These are phyloP conservation scores for Taphrina flavorubra DNA, from an alignment of 1,139 yeast genomes.

Conservation along the genomic window DNA sequence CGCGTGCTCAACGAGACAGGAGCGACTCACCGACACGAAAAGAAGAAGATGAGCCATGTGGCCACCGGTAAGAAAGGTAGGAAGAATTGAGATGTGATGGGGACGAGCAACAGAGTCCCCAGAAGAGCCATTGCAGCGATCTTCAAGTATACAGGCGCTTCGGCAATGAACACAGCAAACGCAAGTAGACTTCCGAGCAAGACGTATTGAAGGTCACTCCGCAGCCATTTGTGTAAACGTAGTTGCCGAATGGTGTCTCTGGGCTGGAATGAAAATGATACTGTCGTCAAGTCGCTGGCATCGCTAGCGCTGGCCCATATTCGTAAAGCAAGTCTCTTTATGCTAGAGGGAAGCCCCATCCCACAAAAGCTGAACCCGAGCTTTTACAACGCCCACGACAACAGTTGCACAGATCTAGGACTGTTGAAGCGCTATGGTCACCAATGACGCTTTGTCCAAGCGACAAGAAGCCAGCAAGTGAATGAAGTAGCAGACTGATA, in stretches of 20 bases:
- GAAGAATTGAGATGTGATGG: slow-evolving; percentile 84
- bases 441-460: too few relatives aligned
- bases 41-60: slow-evolving; percentile 86
- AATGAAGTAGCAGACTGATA: too few relatives aligned
- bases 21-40: slow-evolving; percentile 53
- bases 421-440: too few relatives aligned
- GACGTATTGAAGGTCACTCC: slow-evolving; percentile 53
- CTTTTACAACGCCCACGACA: too few relatives aligned
- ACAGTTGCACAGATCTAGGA: neutral
- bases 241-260: slow-evolving; percentile 59
- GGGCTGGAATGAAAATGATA: slow-evolving; percentile 49
- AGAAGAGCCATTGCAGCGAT: slow-evolving; percentile 54
- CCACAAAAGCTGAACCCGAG: too few relatives aligned
- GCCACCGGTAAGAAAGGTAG: slow-evolving; percentile 83
- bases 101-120: slow-evolving; percentile 61
- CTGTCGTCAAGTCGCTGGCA: slow-evolving; percentile 24
- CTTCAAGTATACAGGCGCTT: slow-evolving; percentile 60
- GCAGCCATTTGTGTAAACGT: slow-evolving; percentile 57
- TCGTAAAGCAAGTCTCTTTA: slow-evolving; percentile 18
- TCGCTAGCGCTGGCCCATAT: slow-evolving; percentile 22
- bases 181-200: slow-evolving; percentile 55
- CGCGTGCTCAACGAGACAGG: neutral
- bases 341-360: slow-evolving; percentile 9
- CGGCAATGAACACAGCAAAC: slow-evolving; percentile 61
- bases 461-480: neutral